These are phyloP conservation scores for Starmerella bacillaris DNA, from an alignment of 805 yeast genomes.

Conservation along the genomic window DNA sequence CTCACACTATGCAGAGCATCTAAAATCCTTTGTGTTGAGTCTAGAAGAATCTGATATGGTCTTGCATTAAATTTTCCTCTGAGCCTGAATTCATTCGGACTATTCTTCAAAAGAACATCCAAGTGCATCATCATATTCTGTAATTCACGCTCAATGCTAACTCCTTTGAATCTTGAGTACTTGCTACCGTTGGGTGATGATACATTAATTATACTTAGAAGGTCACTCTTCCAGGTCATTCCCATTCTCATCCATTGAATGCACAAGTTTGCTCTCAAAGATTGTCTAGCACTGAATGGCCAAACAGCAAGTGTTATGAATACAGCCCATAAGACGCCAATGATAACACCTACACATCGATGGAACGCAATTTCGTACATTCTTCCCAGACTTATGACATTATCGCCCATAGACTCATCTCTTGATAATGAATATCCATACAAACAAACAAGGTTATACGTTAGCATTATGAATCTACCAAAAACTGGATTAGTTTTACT, in stretches of 20 bases:
- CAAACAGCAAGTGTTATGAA: slow-evolving; percentile 44
- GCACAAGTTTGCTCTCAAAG: slow-evolving; percentile 47
- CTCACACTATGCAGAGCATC: slow-evolving; percentile 62
- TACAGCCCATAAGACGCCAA: slow-evolving; percentile 65
- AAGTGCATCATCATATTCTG: slow-evolving; percentile 43
- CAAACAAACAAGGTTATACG: slow-evolving; percentile 62
- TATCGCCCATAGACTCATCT: slow-evolving; percentile 33
- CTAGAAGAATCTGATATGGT: slow-evolving; percentile 34
- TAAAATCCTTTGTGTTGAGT: slow-evolving; percentile 43
- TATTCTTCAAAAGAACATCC: slow-evolving; percentile 42
- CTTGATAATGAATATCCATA: slow-evolving; percentile 53
- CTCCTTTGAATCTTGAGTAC: slow-evolving; percentile 14
- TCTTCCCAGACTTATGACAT: slow-evolving; percentile 48
- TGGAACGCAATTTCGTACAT: slow-evolving; percentile 71
- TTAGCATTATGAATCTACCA: slow-evolving; percentile 43
- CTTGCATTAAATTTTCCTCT: slow-evolving; percentile 52
- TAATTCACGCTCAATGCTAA: slow-evolving; percentile 25
- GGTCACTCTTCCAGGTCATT: slow-evolving; percentile 61
- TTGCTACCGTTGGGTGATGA: slow-evolving; percentile 1
- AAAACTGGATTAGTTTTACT: slow-evolving; percentile 26
- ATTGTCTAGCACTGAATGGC: slow-evolving; percentile 59
- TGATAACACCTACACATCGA: slow-evolving; percentile 50
- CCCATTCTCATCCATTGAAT: slow-evolving; percentile 67
- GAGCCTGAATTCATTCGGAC: slow-evolving; percentile 56
- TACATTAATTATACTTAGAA: slow-evolving; percentile 27